Base-by-base conservation (phyloP, 2,329 filamentous ascomycete species). In the Dactylonectria estremocensis region DNA sequence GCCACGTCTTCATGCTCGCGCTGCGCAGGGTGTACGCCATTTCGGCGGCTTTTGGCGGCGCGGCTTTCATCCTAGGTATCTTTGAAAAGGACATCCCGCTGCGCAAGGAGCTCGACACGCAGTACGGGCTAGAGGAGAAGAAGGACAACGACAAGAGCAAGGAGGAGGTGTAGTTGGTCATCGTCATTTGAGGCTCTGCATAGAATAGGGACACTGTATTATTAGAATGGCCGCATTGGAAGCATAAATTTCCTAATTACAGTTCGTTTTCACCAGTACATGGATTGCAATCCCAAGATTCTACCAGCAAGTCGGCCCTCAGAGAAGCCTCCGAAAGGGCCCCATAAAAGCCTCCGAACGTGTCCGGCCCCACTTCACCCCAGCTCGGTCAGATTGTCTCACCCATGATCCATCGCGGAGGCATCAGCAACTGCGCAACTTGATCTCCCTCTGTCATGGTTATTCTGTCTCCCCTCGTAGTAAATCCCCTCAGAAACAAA, bases 71-170 rank as follows among this genome's bases (percentile, higher is more conserved):
- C 1, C 52, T 79, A 1, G 64, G 74, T 3, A 13, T 77, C 11
- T 69, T 78, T 33, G 77, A 78, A 49, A 70, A 71, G 49, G 69
- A 78, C 11, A 52, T 79, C 7, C 54, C 70, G 1, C 49, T 80
- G 10, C 64, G 77, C 2, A 72, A 71, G 20, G 73, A 76, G 5
- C 60, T 79, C 16, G 71, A 79, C 16, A 79, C 77, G 0, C 63
- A 78, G 31, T 79, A 70, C 56, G 77, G 77, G 2, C 46, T 79
- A 10, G 70, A 77, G 45, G 59, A 71, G n/a, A 65, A 35, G 8
- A 1, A 49, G 67, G 50, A 18, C 16, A 11, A 31, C 1, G n/a
- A 28, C 18, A 64, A 63, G 43, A 49, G 22, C 9, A 20, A 61
- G 1, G 60, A 66, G 22, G 40, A 31, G 28, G 31, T 16, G n/a